A percentile compares a stretch with the other conserved stretches of the same genome.
These are phyloP conservation scores for Yarrowia phangngaensis DNA, from an alignment of 805 yeast genomes.

Conservation along the genomic window DNA sequence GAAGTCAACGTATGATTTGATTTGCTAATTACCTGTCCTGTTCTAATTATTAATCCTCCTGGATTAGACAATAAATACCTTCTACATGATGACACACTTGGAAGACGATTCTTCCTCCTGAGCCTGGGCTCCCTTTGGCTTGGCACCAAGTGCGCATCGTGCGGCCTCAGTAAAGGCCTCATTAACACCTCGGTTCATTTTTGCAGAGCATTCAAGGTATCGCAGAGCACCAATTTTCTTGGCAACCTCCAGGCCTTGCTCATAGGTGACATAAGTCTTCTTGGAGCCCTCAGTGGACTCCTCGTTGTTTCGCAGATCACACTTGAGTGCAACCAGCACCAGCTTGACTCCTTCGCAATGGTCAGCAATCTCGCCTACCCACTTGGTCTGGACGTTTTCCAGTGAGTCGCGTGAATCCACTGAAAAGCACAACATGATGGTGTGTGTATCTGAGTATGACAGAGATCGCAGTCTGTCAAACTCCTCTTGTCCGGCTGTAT, in stretches of 20 bases:
- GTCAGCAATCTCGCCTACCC: slow-evolving; percentile 96
- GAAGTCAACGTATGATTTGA: too few species aligned
- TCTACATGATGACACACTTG: slow-evolving; percentile 33
- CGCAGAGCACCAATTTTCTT: slow-evolving; percentile 90
- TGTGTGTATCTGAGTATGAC: slow-evolving; percentile 92
- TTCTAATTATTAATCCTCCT: not conserved
- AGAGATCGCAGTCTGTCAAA: slow-evolving; percentile 89
- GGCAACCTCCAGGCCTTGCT: slow-evolving; percentile 91
- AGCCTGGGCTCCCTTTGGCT: slow-evolving; percentile 57
- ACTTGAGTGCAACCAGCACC: slow-evolving; percentile 89
- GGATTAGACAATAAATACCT: slow-evolving; percentile 9
- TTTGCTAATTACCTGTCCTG: too few species aligned
- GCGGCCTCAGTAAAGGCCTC: slow-evolving; percentile 99
- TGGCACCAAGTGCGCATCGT: slow-evolving; percentile 88
- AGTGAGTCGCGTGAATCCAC: slow-evolving; percentile 92
- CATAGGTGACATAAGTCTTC: slow-evolving; percentile 66
- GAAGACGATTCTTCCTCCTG: slow-evolving; percentile 36
- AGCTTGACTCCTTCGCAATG: slow-evolving; percentile 95
- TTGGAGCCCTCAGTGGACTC: slow-evolving; percentile 39
- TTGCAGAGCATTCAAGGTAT: slow-evolving; percentile 95
- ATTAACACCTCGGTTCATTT: slow-evolving; percentile 94
- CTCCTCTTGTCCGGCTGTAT: slow-evolving; percentile 98
- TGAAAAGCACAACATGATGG: slow-evolving; percentile 93
- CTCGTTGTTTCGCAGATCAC: slow-evolving; percentile 78
- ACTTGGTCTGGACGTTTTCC: slow-evolving; percentile 89